These are phyloP conservation scores for Coemansia sp. DNA, from an alignment of 192 early-diverging fungal genomes.

Conservation along the genomic window DNA sequence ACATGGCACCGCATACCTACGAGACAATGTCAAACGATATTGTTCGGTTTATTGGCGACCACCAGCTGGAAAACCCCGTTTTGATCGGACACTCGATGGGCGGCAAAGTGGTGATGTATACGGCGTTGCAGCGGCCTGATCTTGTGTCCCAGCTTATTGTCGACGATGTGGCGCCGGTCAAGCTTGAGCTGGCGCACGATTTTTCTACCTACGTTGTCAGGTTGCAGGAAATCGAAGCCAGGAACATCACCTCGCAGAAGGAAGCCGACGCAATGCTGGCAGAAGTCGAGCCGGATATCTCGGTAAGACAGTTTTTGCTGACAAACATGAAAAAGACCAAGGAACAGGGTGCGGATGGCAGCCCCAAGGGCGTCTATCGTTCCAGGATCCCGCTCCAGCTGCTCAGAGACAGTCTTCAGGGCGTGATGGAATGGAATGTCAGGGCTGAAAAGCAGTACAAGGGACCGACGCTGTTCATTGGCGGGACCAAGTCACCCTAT, in stretches of 20 bases:
- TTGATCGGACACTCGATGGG: conserved; percentile 94
- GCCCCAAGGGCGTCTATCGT: conserved; percentile 43
- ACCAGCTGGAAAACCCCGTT: conserved; percentile 57
- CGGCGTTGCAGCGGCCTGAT: conserved; percentile 60
- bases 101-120: conserved; percentile 73
- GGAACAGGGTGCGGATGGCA: background rate
- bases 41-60: conserved; percentile 63
- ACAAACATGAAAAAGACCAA: conserved; percentile 81
- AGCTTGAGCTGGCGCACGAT: conserved; percentile 52
- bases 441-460: conserved; percentile 49
- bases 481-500: conserved; percentile 72
- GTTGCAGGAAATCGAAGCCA: conserved; percentile 62
- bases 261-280: conserved; percentile 64
- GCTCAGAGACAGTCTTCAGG: conserved; percentile 59
- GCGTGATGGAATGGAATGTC: conserved; percentile 59
- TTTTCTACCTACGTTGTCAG: conserved; percentile 61
- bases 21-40: conserved; percentile 82
- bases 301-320: conserved; percentile 79
- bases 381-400: conserved; percentile 79
- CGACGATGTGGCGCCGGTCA: conserved; percentile 71
- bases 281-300: conserved; percentile 54
- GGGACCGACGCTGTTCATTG: conserved; percentile 79
- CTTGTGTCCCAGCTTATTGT: conserved; percentile 63
- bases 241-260: conserved; percentile 56
- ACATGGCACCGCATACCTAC: conserved; percentile 66